Conservation (phyloP, 306 rosid species). For the Gynostemma pentaphyllum region DNA sequence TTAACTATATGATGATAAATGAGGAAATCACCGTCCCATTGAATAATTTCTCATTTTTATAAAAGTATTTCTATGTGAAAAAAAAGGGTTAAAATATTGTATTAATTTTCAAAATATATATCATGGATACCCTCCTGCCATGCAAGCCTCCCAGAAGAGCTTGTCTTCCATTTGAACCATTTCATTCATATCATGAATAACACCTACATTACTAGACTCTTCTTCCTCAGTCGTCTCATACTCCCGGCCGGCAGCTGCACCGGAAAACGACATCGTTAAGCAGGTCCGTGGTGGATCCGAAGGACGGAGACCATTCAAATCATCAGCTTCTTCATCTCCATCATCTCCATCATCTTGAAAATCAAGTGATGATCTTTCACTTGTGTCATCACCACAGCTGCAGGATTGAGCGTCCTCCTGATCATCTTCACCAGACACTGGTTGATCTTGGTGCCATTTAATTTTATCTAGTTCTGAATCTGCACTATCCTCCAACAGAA, state of each 20-base stretch:
- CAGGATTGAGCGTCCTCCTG: background rate
- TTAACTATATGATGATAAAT: no score
- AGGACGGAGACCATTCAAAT: no score
- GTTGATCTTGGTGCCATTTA: background rate
- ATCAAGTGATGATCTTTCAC: background rate
- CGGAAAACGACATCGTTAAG: no score
- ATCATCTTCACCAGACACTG: background rate
- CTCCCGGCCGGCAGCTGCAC: no score
- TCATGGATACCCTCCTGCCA: conserved; percentile 4
- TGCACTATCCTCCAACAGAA: background rate
- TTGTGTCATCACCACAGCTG: background rate
- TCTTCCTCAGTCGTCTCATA: background rate
- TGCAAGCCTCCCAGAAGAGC: conserved; percentile 5
- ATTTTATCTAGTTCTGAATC: background rate
- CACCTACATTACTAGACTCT: background rate
- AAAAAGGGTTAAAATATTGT: no score
- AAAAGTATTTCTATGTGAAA: no score
- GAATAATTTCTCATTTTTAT: no score
- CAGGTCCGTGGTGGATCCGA: no score
- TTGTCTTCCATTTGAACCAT: conserved; percentile 7
- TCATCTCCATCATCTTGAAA: background rate
- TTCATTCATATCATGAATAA: background rate
- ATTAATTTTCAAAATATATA: no score
- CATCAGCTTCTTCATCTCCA: background rate
- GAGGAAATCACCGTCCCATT: no score